Evolutionary conservation across 805 yeast genomes (phyloP), one percentile per base, ranked within the genome.

Genomic region (Sungouiozyma ichnusensis): DNA sequence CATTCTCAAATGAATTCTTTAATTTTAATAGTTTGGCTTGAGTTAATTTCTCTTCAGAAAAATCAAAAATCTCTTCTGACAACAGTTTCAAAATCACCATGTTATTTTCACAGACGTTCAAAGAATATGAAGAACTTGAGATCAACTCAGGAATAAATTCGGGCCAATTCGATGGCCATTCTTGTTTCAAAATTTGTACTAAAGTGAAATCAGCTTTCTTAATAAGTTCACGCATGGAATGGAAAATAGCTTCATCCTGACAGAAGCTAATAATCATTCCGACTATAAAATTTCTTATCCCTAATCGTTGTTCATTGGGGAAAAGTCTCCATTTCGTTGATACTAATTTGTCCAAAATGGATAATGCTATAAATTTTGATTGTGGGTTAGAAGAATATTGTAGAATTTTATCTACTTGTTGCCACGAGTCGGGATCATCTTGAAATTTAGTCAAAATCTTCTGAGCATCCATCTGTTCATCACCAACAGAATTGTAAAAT

Each of bases 161-260:
- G 16, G 97, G 96, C 97, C 97, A 90, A 60, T 86, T 81, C 50
- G 78, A 83, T 29, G 97, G 97, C 98, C 98, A 90, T 60, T 90
- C 98, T 64, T 90, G 96, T 58, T 92, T 92, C 57, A 90, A 76
- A 41, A 90, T 79, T 54, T 88, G 90, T 31, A 90, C 97, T 53
- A 90, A 68, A 11, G 97, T 87, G 56, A 90, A 72, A 65, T 92
- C 95, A 52, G 88, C 86, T 62, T 92, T 92, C 67, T 82, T 84
- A 55, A 90, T 83, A 55, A 90, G 71, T 7, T 95, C 78, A 56
- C 77, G 79, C 29, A 24, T 24, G 29, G 29, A 24, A 57, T 84
- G 85, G 35, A 72, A 62, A 33, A 71, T 72, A 57, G 68, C 66
- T 44, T 85, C 92, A 56, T 83, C 83, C 46, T 85, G 86, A 64